A percentile compares a stretch with the other conserved stretches of the same genome.
Conservation (phyloP, 2,329 filamentous ascomycete species). For the Mycocentrospora acerina region DNA sequence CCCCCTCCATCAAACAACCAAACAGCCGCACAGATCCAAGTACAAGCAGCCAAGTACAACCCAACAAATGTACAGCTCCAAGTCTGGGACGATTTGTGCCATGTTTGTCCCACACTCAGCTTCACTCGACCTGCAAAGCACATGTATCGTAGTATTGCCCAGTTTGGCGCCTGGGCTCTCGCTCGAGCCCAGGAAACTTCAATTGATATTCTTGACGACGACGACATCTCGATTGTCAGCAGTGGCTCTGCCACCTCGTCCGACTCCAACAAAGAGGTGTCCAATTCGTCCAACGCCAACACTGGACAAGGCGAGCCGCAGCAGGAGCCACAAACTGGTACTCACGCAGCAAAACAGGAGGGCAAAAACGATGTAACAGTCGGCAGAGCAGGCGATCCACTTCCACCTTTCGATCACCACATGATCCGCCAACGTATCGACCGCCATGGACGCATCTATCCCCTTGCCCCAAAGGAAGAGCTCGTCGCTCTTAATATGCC, state of each 20-base stretch:
- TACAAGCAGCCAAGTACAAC: conserved; percentile 68
- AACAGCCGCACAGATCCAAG: conserved; percentile 60
- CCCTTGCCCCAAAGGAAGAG: conserved; percentile 64
- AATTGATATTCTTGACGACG: conserved; percentile 81
- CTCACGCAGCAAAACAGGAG: conserved; percentile 6
- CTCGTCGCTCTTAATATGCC: conserved; percentile 68
- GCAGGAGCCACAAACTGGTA: conserved; percentile 17
- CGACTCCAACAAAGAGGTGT: conserved; percentile 11
- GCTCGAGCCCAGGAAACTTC: conserved; percentile 76
- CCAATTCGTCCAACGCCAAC: conserved; percentile 26
- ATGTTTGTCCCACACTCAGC: conserved; percentile 88
- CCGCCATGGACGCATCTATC: conserved; percentile 71
- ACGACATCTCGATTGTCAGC: conserved; percentile 74
- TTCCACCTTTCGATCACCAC: conserved; percentile 76
- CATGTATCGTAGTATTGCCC: conserved; percentile 90
- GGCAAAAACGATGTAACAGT: conserved; percentile 45
- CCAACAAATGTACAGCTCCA: conserved; percentile 92
- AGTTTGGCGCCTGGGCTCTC: conserved; percentile 90
- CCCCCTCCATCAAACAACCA: conserved; percentile 50
- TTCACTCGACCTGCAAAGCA: conserved; percentile 95
- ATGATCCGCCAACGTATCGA: conserved; percentile 93
- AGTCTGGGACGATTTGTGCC: conserved; percentile 93
- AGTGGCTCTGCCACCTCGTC: conserved; percentile 45
- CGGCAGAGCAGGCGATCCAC: conserved; percentile 81
- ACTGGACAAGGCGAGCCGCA: conserved; percentile 22